Conservation (phyloP, 306 rosid genomes). For the Rubus idaeus region DNA sequence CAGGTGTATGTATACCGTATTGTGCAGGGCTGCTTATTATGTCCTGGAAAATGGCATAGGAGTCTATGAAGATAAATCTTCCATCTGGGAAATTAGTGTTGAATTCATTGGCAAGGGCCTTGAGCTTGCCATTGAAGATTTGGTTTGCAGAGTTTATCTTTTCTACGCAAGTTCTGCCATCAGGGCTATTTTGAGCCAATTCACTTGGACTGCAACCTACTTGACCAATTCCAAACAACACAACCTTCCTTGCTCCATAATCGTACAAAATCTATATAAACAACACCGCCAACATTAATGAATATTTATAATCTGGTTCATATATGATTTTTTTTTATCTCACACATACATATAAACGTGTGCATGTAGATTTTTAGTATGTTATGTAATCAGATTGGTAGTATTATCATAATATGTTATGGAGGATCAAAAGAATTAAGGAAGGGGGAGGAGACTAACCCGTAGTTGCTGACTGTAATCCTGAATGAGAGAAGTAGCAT, state of each 20-base stretch:
- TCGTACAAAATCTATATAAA: constrained; percentile 53
- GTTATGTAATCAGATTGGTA: neutral
- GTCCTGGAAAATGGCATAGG: constrained; percentile 77
- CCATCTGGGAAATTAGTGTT: constrained; percentile 65
- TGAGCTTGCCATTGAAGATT: constrained; percentile 67
- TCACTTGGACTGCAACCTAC: constrained; percentile 86
- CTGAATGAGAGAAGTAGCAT: constrained; percentile 64
- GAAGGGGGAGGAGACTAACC: constrained; percentile 34
- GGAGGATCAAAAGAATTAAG: neutral
- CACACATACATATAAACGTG: neutral
- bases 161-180: constrained; percentile 73
- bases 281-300: neutral
- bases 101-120: constrained; percentile 56
- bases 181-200: constrained; percentile 78
- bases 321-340: neutral
- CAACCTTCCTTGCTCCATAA: constrained; percentile 89
- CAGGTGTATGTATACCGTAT: constrained; percentile 48
- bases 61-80: constrained; percentile 60
- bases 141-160: constrained; percentile 80
- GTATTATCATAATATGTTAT: neutral
- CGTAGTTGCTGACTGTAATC: constrained; percentile 57
- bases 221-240: constrained; percentile 79
- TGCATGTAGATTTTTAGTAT: too few relatives aligned
- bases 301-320: neutral
- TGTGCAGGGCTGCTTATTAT: constrained; percentile 58